Evolutionary conservation across 495 filamentous ascomycete species (phyloP), one percentile per base, ranked within the genome.

Genomic region (Neurospora sp.): DNA sequence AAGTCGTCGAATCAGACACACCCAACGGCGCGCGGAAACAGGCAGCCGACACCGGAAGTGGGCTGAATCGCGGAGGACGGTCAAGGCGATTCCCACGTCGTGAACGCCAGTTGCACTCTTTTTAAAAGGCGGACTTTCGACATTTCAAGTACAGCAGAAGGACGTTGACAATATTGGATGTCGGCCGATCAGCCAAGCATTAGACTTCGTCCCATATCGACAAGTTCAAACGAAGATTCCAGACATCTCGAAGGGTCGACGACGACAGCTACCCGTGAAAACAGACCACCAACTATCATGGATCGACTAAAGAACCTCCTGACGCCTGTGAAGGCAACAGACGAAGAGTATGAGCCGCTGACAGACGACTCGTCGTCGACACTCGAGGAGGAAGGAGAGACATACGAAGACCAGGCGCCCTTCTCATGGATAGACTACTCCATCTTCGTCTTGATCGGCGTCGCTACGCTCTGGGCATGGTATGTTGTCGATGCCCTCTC

Each of bases 391-490:
- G 82, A 83, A 14, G 80, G 80, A 31, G 76, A 79, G 12, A 72
- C 74, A 9, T 76, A 76, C 62, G 76, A 79, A 7, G 85, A 82
- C 39, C 82, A 81, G 31, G 76, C 77, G 73, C 85, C 84, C n/a
- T 93, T 93, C 82, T 93, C 91, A 70, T 91, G 89, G 87, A 80
- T 93, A 62, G 91, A 95, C 79, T 99, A 99, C 84, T 83, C 80
- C 70, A 88, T 97, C 72, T 99, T 98, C 80, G 82, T 91, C 72
- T 82, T 97, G n/a, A 86, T 98, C 27, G 96, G 96, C 69, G 85
- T 96, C 20, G 91, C 94, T 27, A 98, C 97, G 96, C 87, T 98
- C 73, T 98, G 95, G 95, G 93, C 95, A 41, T 98, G 94, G 94
- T 98, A 90, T 78, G 90, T 80, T 69, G 49, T 44, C 74, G 71